These are phyloP conservation scores for Phtheirospermum japonicum DNA, from an alignment of 257 asterid genomes.

Conservation along the genomic window DNA sequence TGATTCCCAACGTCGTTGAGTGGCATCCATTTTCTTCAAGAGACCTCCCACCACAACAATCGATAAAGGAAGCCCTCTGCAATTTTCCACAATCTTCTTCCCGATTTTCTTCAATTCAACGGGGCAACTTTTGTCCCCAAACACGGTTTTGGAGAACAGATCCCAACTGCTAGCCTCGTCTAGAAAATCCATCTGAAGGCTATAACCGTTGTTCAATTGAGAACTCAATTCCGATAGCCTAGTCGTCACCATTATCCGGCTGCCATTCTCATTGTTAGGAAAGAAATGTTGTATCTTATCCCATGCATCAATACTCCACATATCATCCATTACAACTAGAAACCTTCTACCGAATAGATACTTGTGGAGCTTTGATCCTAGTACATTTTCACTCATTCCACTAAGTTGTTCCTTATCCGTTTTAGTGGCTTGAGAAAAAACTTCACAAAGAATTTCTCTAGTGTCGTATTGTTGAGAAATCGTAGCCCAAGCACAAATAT, in stretches of 20 bases:
- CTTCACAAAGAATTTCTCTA: no score
- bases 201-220: not conserved
- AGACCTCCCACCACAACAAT: no score
- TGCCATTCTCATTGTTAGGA: no score
- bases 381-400: not conserved
- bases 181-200: no score
- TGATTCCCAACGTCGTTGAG: no score
- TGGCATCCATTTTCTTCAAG: no score
- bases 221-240: not conserved
- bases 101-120: not conserved
- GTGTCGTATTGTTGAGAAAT: not conserved
- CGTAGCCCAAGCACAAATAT: not conserved
- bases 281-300: no score
- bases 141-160: not conserved
- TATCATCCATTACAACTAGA: no score
- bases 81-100: not conserved
- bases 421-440: not conserved
- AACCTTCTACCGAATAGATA: no score
- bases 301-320: no score
- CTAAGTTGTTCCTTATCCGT: not conserved
- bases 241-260: not conserved
- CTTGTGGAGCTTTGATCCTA: not conserved
- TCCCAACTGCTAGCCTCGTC: no score
- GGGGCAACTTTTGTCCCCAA: not conserved
- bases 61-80: not conserved